Percentiles rank a stretch among this genome's conserved stretches.
Conservation (phyloP, 1,284 basidiomycete genomes). For the Ceratobasidium sp. region DNA sequence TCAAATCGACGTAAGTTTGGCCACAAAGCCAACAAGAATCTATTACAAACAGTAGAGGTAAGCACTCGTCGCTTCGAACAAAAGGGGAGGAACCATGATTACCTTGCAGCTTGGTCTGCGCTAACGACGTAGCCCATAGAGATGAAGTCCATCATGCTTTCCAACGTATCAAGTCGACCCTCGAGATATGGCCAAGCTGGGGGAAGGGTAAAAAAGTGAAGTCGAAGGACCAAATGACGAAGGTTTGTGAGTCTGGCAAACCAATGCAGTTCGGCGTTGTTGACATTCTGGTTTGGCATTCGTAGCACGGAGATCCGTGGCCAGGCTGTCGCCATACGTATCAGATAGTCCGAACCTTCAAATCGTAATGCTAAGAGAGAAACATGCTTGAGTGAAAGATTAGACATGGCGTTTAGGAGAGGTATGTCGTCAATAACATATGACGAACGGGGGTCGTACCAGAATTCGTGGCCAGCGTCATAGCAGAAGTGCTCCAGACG, state of each 20-base stretch:
- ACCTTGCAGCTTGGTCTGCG: too few species aligned
- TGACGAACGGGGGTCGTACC: background rate
- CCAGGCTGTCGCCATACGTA: background rate
- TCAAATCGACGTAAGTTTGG: too few species aligned
- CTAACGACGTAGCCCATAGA: too few species aligned
- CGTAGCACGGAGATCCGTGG: background rate
- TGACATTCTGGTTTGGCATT: background rate
- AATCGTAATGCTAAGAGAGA: background rate
- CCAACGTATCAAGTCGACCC: too few species aligned
- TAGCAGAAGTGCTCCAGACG: background rate
- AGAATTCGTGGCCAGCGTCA: background rate
- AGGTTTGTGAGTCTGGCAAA: conserved; percentile 14
- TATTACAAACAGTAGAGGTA: too few species aligned
- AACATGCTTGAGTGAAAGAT: background rate
- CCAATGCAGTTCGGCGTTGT: background rate
- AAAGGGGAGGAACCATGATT: too few species aligned
- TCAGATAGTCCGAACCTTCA: background rate
- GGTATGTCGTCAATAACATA: background rate
- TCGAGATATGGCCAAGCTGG: too few species aligned
- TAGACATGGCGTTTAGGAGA: background rate
- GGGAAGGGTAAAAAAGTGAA: too few species aligned
- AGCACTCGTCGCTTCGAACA: too few species aligned
- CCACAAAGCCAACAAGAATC: too few species aligned
- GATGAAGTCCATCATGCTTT: too few species aligned
- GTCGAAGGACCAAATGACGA: too few species aligned